Evolutionary conservation across 2,329 filamentous ascomycete species (phyloP), one percentile per base, ranked within the genome.

Genomic region (Graphilbum sp.): DNA sequence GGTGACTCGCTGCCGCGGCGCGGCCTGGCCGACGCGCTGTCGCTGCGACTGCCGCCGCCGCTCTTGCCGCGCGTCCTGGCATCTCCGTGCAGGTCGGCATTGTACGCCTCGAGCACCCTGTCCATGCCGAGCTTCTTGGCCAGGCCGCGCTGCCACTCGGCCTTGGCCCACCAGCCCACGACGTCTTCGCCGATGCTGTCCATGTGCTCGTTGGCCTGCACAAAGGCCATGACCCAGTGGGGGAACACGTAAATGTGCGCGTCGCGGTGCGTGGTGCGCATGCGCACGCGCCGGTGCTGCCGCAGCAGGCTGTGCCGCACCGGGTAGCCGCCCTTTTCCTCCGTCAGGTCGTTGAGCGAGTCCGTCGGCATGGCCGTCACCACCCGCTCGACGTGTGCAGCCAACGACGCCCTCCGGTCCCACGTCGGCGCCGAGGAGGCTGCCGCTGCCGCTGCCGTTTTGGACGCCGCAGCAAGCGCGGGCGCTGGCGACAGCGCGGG

Each of bases 201-300:
- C 45, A 98, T 73, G 11, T 71, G 75, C 23, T 87, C 79, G 50
- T 95, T 92, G 44, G 69, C 65, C 41, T 73, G 71, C 32, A 92
- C 73, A 55, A 94, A 81, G 38, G 92, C 79, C 50, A 94, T 72
- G 9, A 93, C 71, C 88, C 90, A 96, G 47, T 75, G 75, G 0
- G 90, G 90, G 47, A 98, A 83, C 45, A 98, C 75, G 57, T 98
- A 98, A 41, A 96, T 79, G 53, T 96, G 88, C 0, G 88, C 83
- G 54, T 96, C 88, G 32, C 90, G 74, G 54, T 92, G 79, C 4
- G 78, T 84, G 13, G 77, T 88, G 42, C 87, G 67, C 67, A 95
- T 79, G 48, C 79, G 79, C 32, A 93, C 66, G 25, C 75, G 73
- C 10, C 83, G 75, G 50, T 93, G 78, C 46, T 73, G 74, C 41